phyloP scores from a whole-genome alignment of 1,139 yeast genomes.

The Blastobotrys ciferrii region DNA sequence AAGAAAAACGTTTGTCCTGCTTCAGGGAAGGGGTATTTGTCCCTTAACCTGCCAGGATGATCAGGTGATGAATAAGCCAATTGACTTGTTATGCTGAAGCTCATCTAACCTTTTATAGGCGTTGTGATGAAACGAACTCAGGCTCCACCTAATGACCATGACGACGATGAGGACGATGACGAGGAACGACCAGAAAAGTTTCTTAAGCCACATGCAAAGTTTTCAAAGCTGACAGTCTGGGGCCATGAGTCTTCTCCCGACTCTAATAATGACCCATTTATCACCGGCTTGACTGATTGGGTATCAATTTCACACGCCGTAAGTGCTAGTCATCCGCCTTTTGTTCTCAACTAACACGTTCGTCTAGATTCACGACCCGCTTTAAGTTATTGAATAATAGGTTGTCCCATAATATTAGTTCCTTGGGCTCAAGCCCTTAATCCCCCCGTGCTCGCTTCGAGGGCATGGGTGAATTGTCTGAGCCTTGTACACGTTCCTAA shows the following conservation, averaged over 20 bases:
- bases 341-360: background rate
- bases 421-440: no score
- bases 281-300: conserved; percentile 29
- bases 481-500: no score
- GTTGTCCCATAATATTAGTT: no score
- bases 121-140: conserved; percentile 14
- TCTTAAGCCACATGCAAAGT: conserved; percentile 21
- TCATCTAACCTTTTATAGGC: conserved; percentile 8
- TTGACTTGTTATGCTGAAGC: background rate
- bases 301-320: conserved; percentile 25
- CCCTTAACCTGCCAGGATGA: background rate
- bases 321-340: conserved; percentile 14
- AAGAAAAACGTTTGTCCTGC: no score
- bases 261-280: conserved; percentile 25
- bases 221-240: conserved; percentile 30
- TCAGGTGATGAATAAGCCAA: background rate
- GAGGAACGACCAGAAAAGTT: conserved; percentile 17
- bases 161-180: conserved; percentile 17
- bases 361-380: background rate
- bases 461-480: no score
- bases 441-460: no score
- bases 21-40: no score
- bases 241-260: conserved; percentile 31
- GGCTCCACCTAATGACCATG: conserved; percentile 3
- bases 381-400: background rate